Base-by-base conservation (phyloP, 139 green algal genomes). In the Haematococcus lacustris region DNA sequence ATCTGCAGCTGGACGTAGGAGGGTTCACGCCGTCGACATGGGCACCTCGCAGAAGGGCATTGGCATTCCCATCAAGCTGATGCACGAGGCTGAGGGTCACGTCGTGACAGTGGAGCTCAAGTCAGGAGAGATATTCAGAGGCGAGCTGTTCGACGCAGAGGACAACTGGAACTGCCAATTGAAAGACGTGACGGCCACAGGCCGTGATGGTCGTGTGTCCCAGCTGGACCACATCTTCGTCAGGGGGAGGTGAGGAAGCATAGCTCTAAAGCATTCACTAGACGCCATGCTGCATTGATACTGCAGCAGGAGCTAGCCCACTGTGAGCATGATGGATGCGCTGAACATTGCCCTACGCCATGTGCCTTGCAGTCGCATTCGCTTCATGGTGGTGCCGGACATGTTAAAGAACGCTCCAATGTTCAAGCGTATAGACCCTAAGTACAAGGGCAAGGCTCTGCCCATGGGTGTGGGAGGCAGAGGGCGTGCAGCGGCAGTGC, bases 321-420 rank as follows among this genome's bases (percentile, higher is more conserved):
- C 13, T 62, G 51, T n/a, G 30, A 25, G 51, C 51, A 62, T 62
- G 51, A 9, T 57, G 51, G 25, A 62, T 62, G 13, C 6, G 5
- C 6, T 13, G 51, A n/a, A 35, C 51, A 62, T 32, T 28, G 47
- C 47, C 17, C 47, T 57, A 17, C 13, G 47, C 13, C 47, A 57
- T 57, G 47, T 9, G 47, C 17, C 47, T 32, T 34, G 87, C 37
- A 90, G 86, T 76, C 71, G 88, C 2, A 82, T 98, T 6, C 82
- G 95, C 5, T 95, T 97, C 68, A 77, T 99, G 7, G 92, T 98
- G 38, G 90, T 98, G 30, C 96, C 96, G 33, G 96, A 99, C 75
- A 98, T 99, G 94, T 83, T 99, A n/a, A 98, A 98, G 73, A 98
- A 98, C 75, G 93, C 96, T 0, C 96, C 96, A 21, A 99, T 99